Conservation (phyloP, 305 asterid species). For the Euphrasia arctica region DNA sequence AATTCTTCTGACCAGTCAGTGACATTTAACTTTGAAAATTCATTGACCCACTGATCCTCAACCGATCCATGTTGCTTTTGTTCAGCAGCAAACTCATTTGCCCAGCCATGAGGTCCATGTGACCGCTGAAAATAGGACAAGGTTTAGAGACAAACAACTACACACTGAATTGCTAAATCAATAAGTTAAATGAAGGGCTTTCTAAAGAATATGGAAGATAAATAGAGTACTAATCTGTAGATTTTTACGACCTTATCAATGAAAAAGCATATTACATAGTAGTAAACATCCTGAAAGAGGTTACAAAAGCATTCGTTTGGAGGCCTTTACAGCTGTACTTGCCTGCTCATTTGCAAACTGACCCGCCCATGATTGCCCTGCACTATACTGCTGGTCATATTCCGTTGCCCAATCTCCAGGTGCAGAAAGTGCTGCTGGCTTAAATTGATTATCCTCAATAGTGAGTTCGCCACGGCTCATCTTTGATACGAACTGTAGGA, state of each 20-base stretch:
- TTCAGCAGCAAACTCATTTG: conserved; percentile 74
- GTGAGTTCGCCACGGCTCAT: conserved; percentile 99
- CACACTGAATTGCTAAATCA: conserved; percentile 11
- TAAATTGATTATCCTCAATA: conserved; percentile 90
- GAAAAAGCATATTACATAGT: conserved; percentile 20
- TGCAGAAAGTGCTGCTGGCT: conserved; percentile 57
- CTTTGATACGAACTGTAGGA: conserved; percentile 96
- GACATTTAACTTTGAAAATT: conserved; percentile 90
- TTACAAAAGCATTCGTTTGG: conserved; percentile 9
- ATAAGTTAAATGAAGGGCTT: conserved; percentile 14
- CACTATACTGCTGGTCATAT: conserved; percentile 74
- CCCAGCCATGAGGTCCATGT: conserved; percentile 87
- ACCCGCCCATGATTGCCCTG: conserved; percentile 90
- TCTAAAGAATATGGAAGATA: not conserved
- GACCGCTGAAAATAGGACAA: conserved; percentile 54
- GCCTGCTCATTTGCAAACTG: conserved; percentile 88
- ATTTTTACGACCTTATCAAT: conserved; percentile 13
- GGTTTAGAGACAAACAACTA: conserved; percentile 19
- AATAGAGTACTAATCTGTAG: not conserved
- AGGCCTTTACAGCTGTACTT: conserved; percentile 24
- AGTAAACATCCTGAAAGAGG: conserved; percentile 21
- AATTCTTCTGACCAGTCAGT: conserved; percentile 96
- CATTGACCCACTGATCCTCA: conserved; percentile 86
- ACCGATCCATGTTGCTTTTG: conserved; percentile 49
- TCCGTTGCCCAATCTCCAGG: conserved; percentile 97